These are phyloP conservation scores for Microascus cirrosus DNA, from an alignment of 2,329 filamentous ascomycete species.

Conservation along the genomic window DNA sequence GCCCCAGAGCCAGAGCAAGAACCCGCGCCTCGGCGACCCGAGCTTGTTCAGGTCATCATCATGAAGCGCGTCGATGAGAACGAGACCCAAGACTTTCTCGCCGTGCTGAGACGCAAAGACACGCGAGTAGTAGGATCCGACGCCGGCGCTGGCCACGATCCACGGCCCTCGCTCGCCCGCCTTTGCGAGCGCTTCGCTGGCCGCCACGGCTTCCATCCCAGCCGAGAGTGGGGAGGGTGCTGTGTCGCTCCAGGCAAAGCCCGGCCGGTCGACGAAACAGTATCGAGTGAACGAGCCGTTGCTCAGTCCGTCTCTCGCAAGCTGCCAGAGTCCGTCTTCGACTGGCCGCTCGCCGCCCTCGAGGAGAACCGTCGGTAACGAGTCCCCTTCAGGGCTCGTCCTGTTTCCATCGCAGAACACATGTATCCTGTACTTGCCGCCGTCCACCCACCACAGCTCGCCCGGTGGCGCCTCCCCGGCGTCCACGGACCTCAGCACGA, in stretches of 20 bases:
- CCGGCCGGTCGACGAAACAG: conserved; percentile 92
- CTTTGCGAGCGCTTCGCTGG: conserved; percentile 74
- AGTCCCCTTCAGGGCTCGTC: conserved; percentile 37
- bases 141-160: conserved; percentile 75
- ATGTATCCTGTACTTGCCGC: conserved; percentile 76
- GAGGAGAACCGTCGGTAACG: conserved; percentile 69
- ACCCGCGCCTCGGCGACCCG: conserved; percentile 59
- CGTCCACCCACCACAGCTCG: conserved; percentile 68
- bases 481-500: conserved; percentile 73
- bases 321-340: conserved; percentile 67
- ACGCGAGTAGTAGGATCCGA: conserved; percentile 80
- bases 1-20: conserved; percentile 77
- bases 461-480: conserved; percentile 64
- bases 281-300: conserved; percentile 80
- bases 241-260: conserved; percentile 78
- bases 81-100: conserved; percentile 60
- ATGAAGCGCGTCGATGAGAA: conserved; percentile 81
- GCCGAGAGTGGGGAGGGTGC: conserved; percentile 88
- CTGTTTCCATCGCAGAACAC: conserved; percentile 64
- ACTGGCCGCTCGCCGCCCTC: conserved; percentile 75
- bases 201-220: conserved; percentile 79
- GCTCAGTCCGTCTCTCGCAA: conserved; percentile 62
- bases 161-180: conserved; percentile 80
- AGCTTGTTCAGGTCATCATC: conserved; percentile 69
- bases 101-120: conserved; percentile 83